Base-by-base conservation (phyloP, 768 basidiomycete species). In the Gyrodon lividus region DNA sequence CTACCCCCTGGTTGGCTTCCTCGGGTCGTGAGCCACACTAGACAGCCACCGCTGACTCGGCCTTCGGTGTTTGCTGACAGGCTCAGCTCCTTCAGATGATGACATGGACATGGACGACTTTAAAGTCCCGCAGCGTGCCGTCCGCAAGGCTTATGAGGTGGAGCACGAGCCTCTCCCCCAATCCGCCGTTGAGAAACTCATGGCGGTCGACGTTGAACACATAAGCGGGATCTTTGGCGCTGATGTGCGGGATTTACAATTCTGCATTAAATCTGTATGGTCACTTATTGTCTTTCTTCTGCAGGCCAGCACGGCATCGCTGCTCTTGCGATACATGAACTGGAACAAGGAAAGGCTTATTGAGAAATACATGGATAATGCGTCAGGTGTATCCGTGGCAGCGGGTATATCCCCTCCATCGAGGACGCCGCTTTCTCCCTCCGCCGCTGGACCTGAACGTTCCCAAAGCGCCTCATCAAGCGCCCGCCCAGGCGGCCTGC, bases 281-380 rank as follows among this genome's bases (percentile, higher is more conserved):
- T 6, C 46, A n/a, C 41, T 48, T 28, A 59, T 43, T 19, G 6
- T 44, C 7, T 2, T 44, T n/a, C 19, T 13, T 20, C 46, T 37
- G 17, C 65, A 94, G 92, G 59, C 70, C 2, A 80, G 80, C 60
- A 80, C 80, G 2, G 94, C 94, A 4, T 77, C 83, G 2, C 73
- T 94, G 26, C 77, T 99, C 6, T 74, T 99, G 52, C 83, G 94
- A 24, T 74, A 89, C 71, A 82, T 87, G 76, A 76, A 79, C 49
- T 99, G 97, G 97, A 98, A 98, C 77, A 92, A 91, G 65, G 97
- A 99, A 67, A 86, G 87, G 50, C 80, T 99, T 19, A 92, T 93
- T 59, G 96, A 98, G 73, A 89, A 91, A 68, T 98, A 92, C 72
- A 97, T 97, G 93, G 96, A 98, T 61, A 89, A 92, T 53, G 82